Evolutionary conservation across 176 grass and related monocot genomes (phyloP).

Genomic region (Hyparrhenia diplandra): DNA sequence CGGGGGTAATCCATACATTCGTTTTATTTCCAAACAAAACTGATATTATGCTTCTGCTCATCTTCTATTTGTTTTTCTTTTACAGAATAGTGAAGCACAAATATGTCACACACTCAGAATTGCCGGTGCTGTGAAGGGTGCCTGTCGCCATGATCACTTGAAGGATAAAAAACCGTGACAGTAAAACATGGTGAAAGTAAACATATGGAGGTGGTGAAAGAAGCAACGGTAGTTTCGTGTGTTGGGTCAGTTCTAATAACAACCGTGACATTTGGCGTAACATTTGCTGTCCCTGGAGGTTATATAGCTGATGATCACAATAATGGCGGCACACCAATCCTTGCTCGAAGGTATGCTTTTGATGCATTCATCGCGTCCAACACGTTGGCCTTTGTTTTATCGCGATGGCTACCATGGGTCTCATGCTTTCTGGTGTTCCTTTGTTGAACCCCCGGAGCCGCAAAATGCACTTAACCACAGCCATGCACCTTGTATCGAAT

Average conservation of each 20-base stretch:
- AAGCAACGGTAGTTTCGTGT: no score
- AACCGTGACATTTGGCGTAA: no score
- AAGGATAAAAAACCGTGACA: no score
- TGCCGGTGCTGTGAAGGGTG: no score
- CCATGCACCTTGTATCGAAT: rapidly evolving
- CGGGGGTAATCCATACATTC: background rate
- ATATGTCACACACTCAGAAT: background rate
- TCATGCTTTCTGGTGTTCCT: background rate
- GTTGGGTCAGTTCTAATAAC: no score
- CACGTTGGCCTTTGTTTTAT: background rate
- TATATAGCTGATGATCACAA: background rate
- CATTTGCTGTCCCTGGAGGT: background rate
- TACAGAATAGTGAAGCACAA: background rate
- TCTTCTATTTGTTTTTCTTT: background rate
- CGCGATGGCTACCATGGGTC: background rate
- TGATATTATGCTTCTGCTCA: background rate
- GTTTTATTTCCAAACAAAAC: background rate
- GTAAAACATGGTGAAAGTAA: no score
- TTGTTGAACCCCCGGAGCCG: background rate
- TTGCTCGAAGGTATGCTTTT: background rate
- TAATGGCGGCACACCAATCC: background rate
- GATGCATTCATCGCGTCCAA: background rate
- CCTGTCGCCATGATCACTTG: no score
- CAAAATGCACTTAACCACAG: background rate
- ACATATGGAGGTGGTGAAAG: no score